phyloP scores from a whole-genome alignment of 169 alveolate species.

The Plasmodium gonderi region DNA sequence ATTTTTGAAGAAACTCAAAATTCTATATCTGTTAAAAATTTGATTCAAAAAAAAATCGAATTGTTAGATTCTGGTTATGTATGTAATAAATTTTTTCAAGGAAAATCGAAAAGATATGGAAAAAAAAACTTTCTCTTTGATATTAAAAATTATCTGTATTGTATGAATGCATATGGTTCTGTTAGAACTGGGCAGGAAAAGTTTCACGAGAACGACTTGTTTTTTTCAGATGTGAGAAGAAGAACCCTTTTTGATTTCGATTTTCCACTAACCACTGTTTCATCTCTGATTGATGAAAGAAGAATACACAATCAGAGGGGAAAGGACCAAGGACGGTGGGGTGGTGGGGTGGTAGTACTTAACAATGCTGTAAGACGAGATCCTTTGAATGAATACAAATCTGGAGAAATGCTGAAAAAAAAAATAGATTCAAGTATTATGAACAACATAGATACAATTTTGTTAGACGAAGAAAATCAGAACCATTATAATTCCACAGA shows the following conservation, averaged over 20 bases:
- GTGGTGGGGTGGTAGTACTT: background rate
- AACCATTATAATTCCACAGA: background rate
- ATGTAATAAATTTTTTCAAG: slow-evolving; percentile 8
- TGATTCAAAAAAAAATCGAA: slow-evolving; percentile 49
- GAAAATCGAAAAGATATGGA: slow-evolving; percentile 26
- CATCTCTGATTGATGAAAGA: background rate
- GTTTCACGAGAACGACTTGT: background rate
- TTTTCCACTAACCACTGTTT: no score
- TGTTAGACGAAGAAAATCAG: background rate
- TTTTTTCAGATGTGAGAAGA: no score
- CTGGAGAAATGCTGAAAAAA: slow-evolving; percentile 11
- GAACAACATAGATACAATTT: slow-evolving; percentile 13
- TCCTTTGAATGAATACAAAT: background rate
- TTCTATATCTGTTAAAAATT: background rate
- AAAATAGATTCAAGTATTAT: slow-evolving; percentile 22
- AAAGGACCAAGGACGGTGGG: background rate
- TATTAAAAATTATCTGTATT: slow-evolving; percentile 32
- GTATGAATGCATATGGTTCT: background rate
- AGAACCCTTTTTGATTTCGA: no score
- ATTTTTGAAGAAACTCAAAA: slow-evolving; percentile 6
- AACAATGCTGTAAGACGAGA: background rate
- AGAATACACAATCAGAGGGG: background rate
- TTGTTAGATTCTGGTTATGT: slow-evolving; percentile 51
- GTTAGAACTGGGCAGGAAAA: background rate
- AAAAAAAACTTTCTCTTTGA: slow-evolving; percentile 42